Base-by-base conservation (phyloP, 2,329 filamentous ascomycete genomes). In the Colletotrichum aenigma region DNA sequence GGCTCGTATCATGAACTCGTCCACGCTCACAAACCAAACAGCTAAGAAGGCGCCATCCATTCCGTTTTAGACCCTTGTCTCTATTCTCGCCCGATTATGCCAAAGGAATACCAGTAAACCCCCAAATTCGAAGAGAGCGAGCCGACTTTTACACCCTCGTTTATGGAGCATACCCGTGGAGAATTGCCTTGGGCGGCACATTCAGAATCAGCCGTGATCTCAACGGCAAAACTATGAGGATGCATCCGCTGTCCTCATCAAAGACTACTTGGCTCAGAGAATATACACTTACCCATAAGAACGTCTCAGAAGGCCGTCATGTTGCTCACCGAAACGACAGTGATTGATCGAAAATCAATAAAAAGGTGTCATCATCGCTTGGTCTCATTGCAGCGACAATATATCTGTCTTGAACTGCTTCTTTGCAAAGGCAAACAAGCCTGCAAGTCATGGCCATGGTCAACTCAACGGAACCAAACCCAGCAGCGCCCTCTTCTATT, bases 51-150 rank as follows among this genome's bases (percentile, higher is more conserved):
- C 13, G 2, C 15, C 34, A 36, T 36, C 6, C 13, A 36, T 36
- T 36, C 13, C 34, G 34, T 36, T 7, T 13, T 36, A 36, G 13
- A 36, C 3, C 6, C 34, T 36, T 4, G 13, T 7, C 34, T 36
- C 34, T 36, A 36, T 36, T 3, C 34, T 36, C 34, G 7, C 15
- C 15, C 1, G 1, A 36, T 36, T 16, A 8, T 16, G 1, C 13
- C 15, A 8, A 38, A 38, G 4, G 36, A 38, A 18, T 38, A 38
- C 36, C 4, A 38, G 2, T 0, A 0, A 18, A 38, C 0, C 4
- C 36, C 36, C 4, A 3, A 38, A 4, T 18, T 2, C 0, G 4
- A 38, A 38, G 36, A 1, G 18, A 38, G 4, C 36, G 7, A 38
- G 4, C 4, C 36, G 36, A 38, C 36, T 16, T 38, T 16, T 7